Base-by-base conservation (phyloP, 2,329 filamentous ascomycete genomes). In the Alternaria brassicicola region DNA sequence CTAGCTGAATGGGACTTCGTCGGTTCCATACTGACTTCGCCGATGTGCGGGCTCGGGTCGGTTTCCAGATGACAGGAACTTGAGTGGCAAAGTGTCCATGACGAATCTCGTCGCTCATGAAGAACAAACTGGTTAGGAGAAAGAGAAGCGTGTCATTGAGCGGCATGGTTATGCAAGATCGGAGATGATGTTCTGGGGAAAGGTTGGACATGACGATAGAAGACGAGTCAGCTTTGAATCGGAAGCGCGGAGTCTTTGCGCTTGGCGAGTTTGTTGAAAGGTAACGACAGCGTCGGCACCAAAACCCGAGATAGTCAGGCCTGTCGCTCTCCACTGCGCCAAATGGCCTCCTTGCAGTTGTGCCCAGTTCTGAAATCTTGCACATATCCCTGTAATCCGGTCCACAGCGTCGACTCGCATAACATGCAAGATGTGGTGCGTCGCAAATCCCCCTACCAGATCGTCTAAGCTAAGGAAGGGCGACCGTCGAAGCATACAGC, bases 131-230 rank as follows among this genome's bases (percentile, higher is more conserved):
- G 25, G 46, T 31, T 48, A 28, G 21, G 25, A 54, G 12, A 28
- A 58, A 31, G 45, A 8, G 26, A 43, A 23, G 39, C 28, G 45
- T 39, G 15, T 28, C 45, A 38, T 33, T 33, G 46, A 36, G 38
- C 25, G 35, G 56, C 39, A 41, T 13, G 21, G 28, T 26, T 28
- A 45, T 42, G 39, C 39, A 39, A 25, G 39, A 19, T 39, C 46
- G 52, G 52, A 51, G 41, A 55, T 51, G 45, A 46, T 23, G 33
- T 36, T 23, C 17, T 41, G 23, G 21, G 35, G 43, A 47, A 47
- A 30, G 28, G 28, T 35, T 25, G 19, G 21, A 30, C 43, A 47
- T 47, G 43, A 45, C 26, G 45, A 48, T n/a, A 26, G 10, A 26
- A 15, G 6, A 38, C n/a, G 45, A 42, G 43, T 41, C 51, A 38